Percentiles rank a stretch among this genome's conserved stretches.
phyloP scores from a whole-genome alignment of 2,329 filamentous ascomycete genomes.

The Xylaria digitata region DNA sequence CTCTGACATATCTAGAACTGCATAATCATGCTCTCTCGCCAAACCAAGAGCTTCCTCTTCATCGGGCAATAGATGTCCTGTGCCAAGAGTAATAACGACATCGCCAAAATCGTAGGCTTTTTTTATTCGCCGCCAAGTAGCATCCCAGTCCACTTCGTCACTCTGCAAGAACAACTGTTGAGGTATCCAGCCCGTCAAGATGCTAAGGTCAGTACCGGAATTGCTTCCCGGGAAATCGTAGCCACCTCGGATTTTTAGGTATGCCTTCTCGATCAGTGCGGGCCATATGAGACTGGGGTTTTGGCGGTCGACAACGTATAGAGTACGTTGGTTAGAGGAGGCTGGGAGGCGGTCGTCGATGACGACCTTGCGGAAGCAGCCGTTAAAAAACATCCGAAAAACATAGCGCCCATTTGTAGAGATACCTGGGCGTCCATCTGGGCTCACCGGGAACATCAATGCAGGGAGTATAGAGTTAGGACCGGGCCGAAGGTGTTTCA shows the following conservation, averaged over 20 bases:
- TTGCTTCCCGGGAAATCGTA: slow-evolving; percentile 99
- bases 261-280: slow-evolving; percentile 93
- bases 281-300: slow-evolving; percentile 90
- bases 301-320: slow-evolving; percentile 88
- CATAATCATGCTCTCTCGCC: slow-evolving; percentile 93
- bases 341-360: slow-evolving; percentile 90
- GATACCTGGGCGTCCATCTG: slow-evolving; percentile 65
- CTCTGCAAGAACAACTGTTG: slow-evolving; percentile 93
- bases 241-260: slow-evolving; percentile 92
- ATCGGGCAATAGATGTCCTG: slow-evolving; percentile 79
- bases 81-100: slow-evolving; percentile 89
- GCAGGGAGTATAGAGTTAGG: slow-evolving; percentile 75
- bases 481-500: slow-evolving; percentile 75
- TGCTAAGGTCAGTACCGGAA: slow-evolving; percentile 93
- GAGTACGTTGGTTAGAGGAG: slow-evolving; percentile 77
- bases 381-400: slow-evolving; percentile 94
- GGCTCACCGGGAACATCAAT: slow-evolving; percentile 80
- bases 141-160: slow-evolving; percentile 79
- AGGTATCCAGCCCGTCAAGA: slow-evolving; percentile 94
- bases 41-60: slow-evolving; percentile 86
- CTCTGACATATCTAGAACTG: slow-evolving; percentile 81
- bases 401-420: slow-evolving; percentile 90
- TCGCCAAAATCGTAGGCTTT: slow-evolving; percentile 80
- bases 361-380: slow-evolving; percentile 85
- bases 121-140: slow-evolving; percentile 82